Percentiles rank a stretch among this genome's conserved stretches.
Evolutionary conservation across 768 basidiomycete genomes (phyloP).

Genomic region (Boletellus ananas): DNA sequence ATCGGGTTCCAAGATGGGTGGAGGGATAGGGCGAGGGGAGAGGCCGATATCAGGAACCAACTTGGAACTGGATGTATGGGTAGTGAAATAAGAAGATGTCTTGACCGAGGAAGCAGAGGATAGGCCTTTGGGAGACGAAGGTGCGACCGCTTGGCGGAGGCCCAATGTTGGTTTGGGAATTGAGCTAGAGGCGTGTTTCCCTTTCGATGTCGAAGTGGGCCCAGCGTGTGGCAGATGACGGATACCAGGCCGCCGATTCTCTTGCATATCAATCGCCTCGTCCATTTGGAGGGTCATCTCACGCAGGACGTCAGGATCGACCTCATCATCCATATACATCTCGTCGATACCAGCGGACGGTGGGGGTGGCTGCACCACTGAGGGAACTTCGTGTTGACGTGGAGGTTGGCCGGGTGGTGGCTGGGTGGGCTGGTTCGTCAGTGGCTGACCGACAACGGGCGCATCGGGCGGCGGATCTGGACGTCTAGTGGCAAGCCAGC

Average conservation of each 20-base stretch:
- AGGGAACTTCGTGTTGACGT: constrained; percentile 11
- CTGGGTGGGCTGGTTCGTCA: constrained; percentile 5
- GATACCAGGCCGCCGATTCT: background rate
- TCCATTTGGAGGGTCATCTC: constrained; percentile 21
- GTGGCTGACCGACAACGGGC: constrained; percentile 9
- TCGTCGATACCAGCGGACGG: constrained; percentile 18
- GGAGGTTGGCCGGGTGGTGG: constrained; percentile 17
- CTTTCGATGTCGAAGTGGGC: constrained; percentile 3
- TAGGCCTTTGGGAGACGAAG: constrained; percentile 8
- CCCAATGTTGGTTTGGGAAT: background rate
- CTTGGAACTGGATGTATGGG: constrained; percentile 4
- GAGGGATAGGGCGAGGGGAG: constrained; percentile 28
- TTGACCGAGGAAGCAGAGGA: constrained; percentile 6
- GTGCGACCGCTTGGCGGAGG: background rate
- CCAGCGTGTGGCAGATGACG: background rate
- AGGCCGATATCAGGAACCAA: constrained; percentile 26
- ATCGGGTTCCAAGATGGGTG: constrained; percentile 16
- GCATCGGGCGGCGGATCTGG: constrained; percentile 23
- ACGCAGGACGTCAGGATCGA: constrained; percentile 29
- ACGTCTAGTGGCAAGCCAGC: constrained; percentile 13
- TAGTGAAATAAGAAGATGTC: constrained; percentile 21
- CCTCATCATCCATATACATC: constrained; percentile 25
- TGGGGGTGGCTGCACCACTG: constrained; percentile 4
- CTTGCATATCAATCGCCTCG: constrained; percentile 5
- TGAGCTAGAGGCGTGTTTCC: background rate